These are phyloP conservation scores for Mycosphaerelloides madeirae DNA, from an alignment of 2,329 filamentous ascomycete species.

Conservation along the genomic window DNA sequence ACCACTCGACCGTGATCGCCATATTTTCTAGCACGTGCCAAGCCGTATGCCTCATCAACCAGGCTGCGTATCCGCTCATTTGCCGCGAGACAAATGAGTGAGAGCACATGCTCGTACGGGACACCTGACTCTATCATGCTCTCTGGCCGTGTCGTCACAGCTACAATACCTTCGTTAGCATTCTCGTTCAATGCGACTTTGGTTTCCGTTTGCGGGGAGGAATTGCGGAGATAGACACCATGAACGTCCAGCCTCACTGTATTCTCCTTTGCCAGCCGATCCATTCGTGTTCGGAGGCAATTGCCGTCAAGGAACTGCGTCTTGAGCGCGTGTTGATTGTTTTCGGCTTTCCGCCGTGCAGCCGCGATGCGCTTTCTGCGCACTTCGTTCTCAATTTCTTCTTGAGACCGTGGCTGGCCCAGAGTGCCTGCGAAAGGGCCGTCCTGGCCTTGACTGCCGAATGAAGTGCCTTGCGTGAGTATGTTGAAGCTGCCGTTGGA, in stretches of 20 bases:
- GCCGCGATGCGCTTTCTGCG: constrained; percentile 63
- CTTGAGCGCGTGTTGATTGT: constrained; percentile 63
- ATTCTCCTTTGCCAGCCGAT: constrained; percentile 54
- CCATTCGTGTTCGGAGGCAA: constrained; percentile 50
- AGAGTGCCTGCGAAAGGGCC: constrained; percentile 43
- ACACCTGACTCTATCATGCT: constrained; percentile 63
- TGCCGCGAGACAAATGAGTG: constrained; percentile 74
- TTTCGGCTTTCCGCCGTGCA: constrained; percentile 56
- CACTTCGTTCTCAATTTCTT: constrained; percentile 62
- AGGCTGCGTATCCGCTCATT: constrained; percentile 73
- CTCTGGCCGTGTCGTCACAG: constrained; percentile 21
- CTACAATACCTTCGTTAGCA: constrained; percentile 26
- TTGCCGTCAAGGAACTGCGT: constrained; percentile 68
- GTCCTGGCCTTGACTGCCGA: constrained; percentile 36
- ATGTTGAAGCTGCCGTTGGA: constrained; percentile 45
- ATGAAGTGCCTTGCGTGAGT: constrained; percentile 38
- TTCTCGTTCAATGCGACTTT: constrained; percentile 26
- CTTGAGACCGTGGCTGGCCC: constrained; percentile 53
- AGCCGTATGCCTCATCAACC: constrained; percentile 68
- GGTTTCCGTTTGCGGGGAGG: constrained; percentile 18
- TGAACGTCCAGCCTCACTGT: constrained; percentile 57
- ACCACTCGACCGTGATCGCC: constrained; percentile 76
- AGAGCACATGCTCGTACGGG: constrained; percentile 74
- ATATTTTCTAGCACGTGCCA: constrained; percentile 67
- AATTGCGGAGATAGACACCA: constrained; percentile 43